phyloP scores from a whole-genome alignment of 2,329 filamentous ascomycete genomes.

The Botrytis sinoallii region DNA sequence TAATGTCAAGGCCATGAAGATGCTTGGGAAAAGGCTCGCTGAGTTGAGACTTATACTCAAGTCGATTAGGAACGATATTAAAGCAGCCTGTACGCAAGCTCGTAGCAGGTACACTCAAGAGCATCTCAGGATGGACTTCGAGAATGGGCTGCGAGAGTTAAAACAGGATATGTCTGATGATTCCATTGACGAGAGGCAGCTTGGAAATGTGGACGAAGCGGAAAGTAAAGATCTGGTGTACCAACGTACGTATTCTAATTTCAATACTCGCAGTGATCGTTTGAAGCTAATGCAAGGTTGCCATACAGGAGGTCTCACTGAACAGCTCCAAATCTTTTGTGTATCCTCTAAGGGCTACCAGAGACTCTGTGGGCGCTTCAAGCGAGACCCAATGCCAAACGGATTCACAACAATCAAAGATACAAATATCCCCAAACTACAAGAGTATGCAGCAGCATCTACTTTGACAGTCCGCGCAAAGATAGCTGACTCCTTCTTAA shows the following conservation, averaged over 20 bases:
- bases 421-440: neutral
- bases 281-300: neutral
- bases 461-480: neutral
- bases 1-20: no score
- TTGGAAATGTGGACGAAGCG: neutral
- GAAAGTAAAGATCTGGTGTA: neutral
- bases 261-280: neutral
- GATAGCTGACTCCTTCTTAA: neutral
- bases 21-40: neutral
- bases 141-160: neutral
- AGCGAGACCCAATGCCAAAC: neutral
- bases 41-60: neutral
- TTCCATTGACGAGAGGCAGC: neutral
- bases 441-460: neutral
- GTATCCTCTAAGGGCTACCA: neutral
- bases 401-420: neutral
- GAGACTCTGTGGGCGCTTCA: neutral
- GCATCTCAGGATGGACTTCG: constrained; percentile 1
- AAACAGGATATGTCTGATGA: neutral
- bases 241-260: neutral
- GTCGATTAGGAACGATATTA: neutral
- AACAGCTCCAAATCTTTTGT: no score
- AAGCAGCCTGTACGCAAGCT: neutral
- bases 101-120: neutral
- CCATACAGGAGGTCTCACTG: neutral